A percentile compares a stretch with the other conserved stretches of the same genome.
These are phyloP conservation scores for Curvularia verruculosa DNA, from an alignment of 2,329 filamentous ascomycete species.

Conservation along the genomic window DNA sequence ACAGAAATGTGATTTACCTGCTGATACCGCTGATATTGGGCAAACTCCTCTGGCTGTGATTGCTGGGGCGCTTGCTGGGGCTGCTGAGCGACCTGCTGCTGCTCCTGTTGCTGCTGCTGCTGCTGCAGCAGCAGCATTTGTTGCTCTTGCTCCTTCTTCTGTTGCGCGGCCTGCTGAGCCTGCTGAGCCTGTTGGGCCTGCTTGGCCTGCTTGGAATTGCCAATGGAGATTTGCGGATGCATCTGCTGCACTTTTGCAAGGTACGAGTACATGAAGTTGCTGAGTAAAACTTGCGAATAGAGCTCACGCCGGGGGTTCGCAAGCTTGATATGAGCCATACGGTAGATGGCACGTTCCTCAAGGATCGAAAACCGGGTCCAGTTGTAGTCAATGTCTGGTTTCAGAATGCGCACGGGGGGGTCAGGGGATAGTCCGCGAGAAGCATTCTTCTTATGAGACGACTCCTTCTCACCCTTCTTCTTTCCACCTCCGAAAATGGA, in stretches of 20 bases:
- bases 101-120: constrained; percentile 32
- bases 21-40: constrained; percentile 50
- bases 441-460: constrained; percentile 73
- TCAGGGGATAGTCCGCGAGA: constrained; percentile 80
- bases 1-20: constrained; percentile 28
- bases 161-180: constrained; percentile 50
- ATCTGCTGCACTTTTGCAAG: constrained; percentile 98
- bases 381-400: constrained; percentile 90
- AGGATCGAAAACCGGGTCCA: constrained; percentile 95
- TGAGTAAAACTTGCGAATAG: constrained; percentile 92
- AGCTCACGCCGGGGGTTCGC: constrained; percentile 93
- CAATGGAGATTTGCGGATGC: constrained; percentile 93
- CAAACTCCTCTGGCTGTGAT: constrained; percentile 48
- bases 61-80: constrained; percentile 49
- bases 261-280: constrained; percentile 99
- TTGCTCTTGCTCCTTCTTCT: constrained; percentile 55
- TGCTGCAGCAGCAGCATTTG: constrained; percentile 4
- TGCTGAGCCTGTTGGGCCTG: constrained; percentile 63
- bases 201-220: constrained; percentile 77
- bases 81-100: constrained; percentile 18
- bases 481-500: constrained; percentile 90
- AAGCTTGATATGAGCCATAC: constrained; percentile 98
- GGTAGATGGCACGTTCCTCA: constrained; percentile 95
- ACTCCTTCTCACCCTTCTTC: constrained; percentile 82
- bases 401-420: constrained; percentile 69